Percentiles rank a stretch among this genome's conserved stretches.
These are phyloP conservation scores for Phaeoacremonium minimum DNA, from an alignment of 2,329 filamentous ascomycete species.

Conservation along the genomic window DNA sequence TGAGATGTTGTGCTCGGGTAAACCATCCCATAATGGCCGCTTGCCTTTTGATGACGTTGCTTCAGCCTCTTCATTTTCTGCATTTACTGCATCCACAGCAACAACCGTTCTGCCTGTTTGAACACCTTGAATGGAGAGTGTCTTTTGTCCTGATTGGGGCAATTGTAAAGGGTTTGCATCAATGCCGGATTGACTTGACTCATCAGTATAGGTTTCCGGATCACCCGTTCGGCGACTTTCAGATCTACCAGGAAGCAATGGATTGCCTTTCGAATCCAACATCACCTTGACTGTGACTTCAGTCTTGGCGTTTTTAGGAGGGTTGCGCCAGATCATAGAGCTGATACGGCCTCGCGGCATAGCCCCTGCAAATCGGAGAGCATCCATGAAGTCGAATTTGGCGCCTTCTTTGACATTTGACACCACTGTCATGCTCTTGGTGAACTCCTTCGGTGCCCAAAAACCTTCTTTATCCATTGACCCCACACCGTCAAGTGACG, in stretches of 20 bases:
- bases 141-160: not conserved
- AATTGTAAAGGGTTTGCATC: not conserved
- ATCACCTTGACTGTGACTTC: not conserved
- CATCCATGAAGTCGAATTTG: conserved; percentile 1
- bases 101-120: not conserved
- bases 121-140: not conserved
- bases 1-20: not conserved
- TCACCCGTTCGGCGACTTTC: not conserved
- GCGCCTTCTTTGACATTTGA: not conserved
- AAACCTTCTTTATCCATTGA: not conserved
- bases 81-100: not conserved
- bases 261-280: not conserved
- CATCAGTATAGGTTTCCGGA: not conserved
- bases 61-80: not conserved
- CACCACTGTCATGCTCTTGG: not conserved
- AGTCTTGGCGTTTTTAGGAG: not conserved
- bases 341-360: not conserved
- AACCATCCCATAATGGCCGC: not conserved
- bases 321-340: not conserved
- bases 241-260: not conserved
- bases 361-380: not conserved
- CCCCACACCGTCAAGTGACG: not conserved
- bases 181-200: not conserved
- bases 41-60: not conserved
- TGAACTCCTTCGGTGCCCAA: conserved; percentile 1